These are phyloP conservation scores for Gloeostereum incarnatum DNA, from an alignment of 768 basidiomycete genomes.

Conservation along the genomic window DNA sequence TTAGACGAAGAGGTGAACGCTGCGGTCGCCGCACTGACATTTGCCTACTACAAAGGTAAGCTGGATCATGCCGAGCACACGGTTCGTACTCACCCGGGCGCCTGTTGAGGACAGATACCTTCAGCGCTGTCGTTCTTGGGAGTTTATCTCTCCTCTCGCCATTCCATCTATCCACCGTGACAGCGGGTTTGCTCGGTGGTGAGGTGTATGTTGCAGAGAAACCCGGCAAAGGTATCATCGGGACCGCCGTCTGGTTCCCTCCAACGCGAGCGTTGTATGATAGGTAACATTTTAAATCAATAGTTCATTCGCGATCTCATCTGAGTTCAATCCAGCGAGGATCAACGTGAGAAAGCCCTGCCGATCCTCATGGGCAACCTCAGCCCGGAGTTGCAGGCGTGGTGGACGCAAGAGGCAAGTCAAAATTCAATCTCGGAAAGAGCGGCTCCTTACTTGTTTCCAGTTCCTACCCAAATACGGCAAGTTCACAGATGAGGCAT, in stretches of 20 bases:
- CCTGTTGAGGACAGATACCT: too few species aligned
- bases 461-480: neutral
- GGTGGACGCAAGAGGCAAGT: neutral
- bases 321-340: neutral
- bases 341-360: neutral
- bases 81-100: too few species aligned
- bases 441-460: neutral
- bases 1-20: too few species aligned
- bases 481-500: constrained; percentile 1
- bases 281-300: constrained; percentile 2
- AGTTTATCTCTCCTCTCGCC: neutral
- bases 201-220: constrained; percentile 12
- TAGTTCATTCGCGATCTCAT: neutral
- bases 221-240: constrained; percentile 6
- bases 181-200: constrained; percentile 8
- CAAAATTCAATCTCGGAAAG: too few species aligned
- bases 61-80: too few species aligned
- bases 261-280: constrained; percentile 8
- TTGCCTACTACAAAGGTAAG: too few species aligned
- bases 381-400: neutral
- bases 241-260: constrained; percentile 10
- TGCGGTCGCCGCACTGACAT: too few species aligned
- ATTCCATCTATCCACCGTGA: neutral
- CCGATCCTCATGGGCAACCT: neutral
- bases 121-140: too few species aligned